Base-by-base conservation (phyloP, 2,329 filamentous ascomycete genomes). In the Chaetomiaceae sp. region DNA sequence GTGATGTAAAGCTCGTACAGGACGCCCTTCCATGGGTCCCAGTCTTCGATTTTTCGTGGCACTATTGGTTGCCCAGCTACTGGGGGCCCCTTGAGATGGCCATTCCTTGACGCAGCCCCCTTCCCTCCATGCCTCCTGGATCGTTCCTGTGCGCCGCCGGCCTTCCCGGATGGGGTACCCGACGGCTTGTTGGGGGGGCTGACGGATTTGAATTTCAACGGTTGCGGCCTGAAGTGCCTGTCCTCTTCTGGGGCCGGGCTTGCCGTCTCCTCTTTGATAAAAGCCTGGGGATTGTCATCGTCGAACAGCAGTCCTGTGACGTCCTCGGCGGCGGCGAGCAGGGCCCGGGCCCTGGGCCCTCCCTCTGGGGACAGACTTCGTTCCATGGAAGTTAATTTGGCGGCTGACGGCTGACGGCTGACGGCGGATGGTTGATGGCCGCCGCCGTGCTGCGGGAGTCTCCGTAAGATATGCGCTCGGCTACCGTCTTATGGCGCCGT, bases 1-100 rank as follows among this genome's bases (percentile, higher is more conserved):
- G 57, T 61, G 41, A 64, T 62, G 55, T 64, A 64, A 14, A 64
- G 54, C 13, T 63, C 57, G 42, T 58, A 48, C 3, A 64, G 57
- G 10, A 60, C 21, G 6, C 8, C 29, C 44, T 64, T 64, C 56
- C 56, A 63, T 1, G 60, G 58, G 9, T 64, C 62, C 62, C 62
- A 64, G 20, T 64, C 59, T 33, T 62, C 57, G 18, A 53, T 38
- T 11, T 48, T 52, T 20, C 60, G 58, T 5, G 62, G 62, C 3
- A 64, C 37, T 5, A 61, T 37, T 11, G 50, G 45, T n/a, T 55
- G 40, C 2, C 48, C 40, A 3, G 55, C 33, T 6, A 42, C 14
- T 14, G 46, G 57, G 4, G 57, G 48, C 8, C 23, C 48, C 18
- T 51, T 48, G n/a, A 42, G 23, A 6, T 33, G 46, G 37, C 20